Percentiles rank a stretch among this genome's conserved stretches.
Evolutionary conservation across 306 rosid species (phyloP).

Genomic region (Prunus fruticosa): DNA sequence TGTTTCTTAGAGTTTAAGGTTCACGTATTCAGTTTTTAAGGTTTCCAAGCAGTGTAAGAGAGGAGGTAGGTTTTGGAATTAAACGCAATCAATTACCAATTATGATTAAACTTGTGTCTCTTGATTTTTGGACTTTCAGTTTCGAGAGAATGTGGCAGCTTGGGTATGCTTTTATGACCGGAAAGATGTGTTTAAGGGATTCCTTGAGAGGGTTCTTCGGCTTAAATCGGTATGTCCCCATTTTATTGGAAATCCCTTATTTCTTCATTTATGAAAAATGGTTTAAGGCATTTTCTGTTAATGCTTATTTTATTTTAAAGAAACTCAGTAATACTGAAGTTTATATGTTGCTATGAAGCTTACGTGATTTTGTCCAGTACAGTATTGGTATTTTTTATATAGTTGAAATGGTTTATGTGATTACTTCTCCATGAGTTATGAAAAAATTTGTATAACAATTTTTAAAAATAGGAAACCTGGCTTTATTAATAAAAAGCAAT

Average conservation of each 20-base stretch:
- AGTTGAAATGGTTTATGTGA: background rate
- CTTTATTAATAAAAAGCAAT: background rate
- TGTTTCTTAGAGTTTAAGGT: background rate
- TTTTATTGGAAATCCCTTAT: background rate
- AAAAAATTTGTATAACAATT: background rate
- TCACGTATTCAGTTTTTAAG: background rate
- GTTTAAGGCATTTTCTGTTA: background rate
- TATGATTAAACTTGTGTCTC: constrained; percentile 15
- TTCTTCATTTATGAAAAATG: background rate
- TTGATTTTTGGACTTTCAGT: constrained; percentile 46
- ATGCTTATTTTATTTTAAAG: background rate
- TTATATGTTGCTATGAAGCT: background rate
- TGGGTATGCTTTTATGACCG: constrained; percentile 89
- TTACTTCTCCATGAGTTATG: background rate
- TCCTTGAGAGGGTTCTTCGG: constrained; percentile 83
- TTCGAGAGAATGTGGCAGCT: constrained; percentile 91
- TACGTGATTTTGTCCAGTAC: background rate
- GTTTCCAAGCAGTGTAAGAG: background rate
- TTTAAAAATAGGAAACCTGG: background rate
- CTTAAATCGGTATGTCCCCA: constrained; percentile 68
- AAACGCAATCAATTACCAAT: background rate
- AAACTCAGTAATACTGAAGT: background rate
- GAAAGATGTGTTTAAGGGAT: constrained; percentile 70
- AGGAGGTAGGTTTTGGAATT: background rate
- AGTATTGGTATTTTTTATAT: background rate